Conservation (phyloP, 805 yeast genomes). For the Yamadazyma tumulicola region DNA sequence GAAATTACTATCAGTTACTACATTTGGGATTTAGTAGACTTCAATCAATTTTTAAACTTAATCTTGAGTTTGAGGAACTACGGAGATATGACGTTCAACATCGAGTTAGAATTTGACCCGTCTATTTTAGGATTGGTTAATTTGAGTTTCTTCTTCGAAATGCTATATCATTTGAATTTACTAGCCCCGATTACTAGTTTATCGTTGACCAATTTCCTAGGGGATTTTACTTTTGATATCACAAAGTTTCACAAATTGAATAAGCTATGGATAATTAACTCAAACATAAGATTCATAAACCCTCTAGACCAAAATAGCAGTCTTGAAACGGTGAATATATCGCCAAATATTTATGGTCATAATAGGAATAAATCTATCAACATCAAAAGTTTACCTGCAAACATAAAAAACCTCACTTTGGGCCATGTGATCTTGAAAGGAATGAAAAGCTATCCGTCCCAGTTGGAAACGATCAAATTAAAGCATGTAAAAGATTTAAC, state of each 20-base stretch:
- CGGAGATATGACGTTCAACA: constrained; percentile 10
- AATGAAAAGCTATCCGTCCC: constrained; percentile 2
- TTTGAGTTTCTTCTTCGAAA: constrained; percentile 4
- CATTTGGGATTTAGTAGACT: constrained; percentile 14
- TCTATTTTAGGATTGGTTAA: constrained; percentile 12
- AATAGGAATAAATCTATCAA: constrained; percentile 10
- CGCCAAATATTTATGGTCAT: constrained; percentile 16
- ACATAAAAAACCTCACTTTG: constrained; percentile 10
- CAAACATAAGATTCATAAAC: constrained; percentile 9
- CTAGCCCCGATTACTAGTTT: constrained; percentile 3
- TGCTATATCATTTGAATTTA: not conserved
- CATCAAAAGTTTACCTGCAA: constrained; percentile 12
- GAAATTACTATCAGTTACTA: constrained; percentile 15
- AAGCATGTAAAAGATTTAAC: constrained; percentile 8
- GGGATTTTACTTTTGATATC: constrained; percentile 12
- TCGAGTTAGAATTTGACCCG: constrained; percentile 21
- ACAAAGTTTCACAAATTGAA: constrained; percentile 9
- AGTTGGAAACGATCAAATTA: constrained; percentile 5
- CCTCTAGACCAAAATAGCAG: constrained; percentile 3
- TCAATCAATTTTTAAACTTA: constrained; percentile 10
- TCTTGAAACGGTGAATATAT: constrained; percentile 8
- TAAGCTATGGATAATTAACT: constrained; percentile 17
- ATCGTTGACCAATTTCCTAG: constrained; percentile 12
- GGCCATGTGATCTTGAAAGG: constrained; percentile 10
- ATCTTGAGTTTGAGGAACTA: not conserved